Conservation (phyloP, 2,329 filamentous ascomycete species). For the Bipolaris cookei region DNA sequence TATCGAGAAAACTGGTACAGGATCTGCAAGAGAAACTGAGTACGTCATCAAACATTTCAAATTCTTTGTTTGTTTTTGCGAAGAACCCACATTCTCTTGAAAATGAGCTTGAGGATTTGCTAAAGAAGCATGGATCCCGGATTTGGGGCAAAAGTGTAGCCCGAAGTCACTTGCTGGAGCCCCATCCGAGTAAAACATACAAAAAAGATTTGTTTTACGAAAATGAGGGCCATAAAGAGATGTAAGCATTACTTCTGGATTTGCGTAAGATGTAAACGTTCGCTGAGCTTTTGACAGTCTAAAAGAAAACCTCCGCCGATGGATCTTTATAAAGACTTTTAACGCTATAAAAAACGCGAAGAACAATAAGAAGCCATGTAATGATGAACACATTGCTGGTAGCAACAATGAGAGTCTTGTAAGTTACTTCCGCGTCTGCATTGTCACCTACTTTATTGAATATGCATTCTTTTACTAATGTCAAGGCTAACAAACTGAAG, state of each 20-base stretch:
- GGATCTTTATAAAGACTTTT: constrained; percentile 49
- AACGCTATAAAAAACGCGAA: constrained; percentile 48
- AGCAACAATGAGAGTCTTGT: constrained; percentile 35
- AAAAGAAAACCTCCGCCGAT: constrained; percentile 44
- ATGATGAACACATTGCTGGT: constrained; percentile 22
- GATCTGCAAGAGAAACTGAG: too few species aligned
- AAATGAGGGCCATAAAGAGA: constrained; percentile 38
- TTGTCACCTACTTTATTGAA: constrained; percentile 21
- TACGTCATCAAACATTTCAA: too few species aligned
- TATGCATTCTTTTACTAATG: constrained; percentile 22
- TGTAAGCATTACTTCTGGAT: constrained; percentile 27
- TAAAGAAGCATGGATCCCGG: constrained; percentile 38
- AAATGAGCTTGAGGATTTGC: constrained; percentile 41
- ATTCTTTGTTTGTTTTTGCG: constrained; percentile 42
- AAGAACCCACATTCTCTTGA: constrained; percentile 41
- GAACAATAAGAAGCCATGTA: constrained; percentile 12
- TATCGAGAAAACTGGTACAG: too few species aligned
- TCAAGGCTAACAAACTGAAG: constrained; percentile 30
- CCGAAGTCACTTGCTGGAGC: constrained; percentile 40
- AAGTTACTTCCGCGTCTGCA: constrained; percentile 10
- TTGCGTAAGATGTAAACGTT: not conserved
- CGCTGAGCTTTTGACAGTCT: constrained; percentile 30
- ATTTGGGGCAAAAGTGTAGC: constrained; percentile 46
- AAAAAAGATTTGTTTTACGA: constrained; percentile 42
- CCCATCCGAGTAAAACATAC: constrained; percentile 44